Conservation (phyloP, 805 yeast genomes). For the Henningerozyma blattae region DNA sequence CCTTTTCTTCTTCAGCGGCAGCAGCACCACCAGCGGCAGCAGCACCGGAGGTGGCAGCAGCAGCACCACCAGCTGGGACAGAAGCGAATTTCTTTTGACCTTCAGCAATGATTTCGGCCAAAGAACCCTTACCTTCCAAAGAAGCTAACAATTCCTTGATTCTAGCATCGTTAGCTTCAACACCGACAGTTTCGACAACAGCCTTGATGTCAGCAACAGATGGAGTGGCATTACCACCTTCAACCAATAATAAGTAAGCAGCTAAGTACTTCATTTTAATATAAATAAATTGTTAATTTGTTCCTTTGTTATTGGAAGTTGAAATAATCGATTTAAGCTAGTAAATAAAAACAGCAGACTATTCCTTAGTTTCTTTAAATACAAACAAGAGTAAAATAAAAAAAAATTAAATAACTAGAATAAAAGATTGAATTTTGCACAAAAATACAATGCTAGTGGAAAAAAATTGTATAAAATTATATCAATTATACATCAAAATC, state of each 20-base stretch:
- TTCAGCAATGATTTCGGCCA: slow-evolving; percentile 61
- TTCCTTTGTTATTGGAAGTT: slow-evolving; percentile 5
- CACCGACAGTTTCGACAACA: slow-evolving; percentile 64
- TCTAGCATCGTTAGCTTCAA: slow-evolving; percentile 72
- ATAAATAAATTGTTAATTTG: slow-evolving; percentile 5
- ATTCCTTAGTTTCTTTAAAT: slow-evolving; percentile 20
- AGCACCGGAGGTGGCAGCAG: slow-evolving; percentile 2
- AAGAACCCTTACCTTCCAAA: slow-evolving; percentile 57
- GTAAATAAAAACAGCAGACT: slow-evolving; percentile 26
- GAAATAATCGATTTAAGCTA: slow-evolving; percentile 28
- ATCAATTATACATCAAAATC: too few species aligned
- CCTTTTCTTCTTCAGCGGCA: slow-evolving; percentile 38
- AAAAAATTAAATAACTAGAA: slow-evolving; percentile 1
- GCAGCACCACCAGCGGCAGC: slow-evolving; percentile 3
- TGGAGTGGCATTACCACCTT: slow-evolving; percentile 80
- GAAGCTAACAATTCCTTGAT: slow-evolving; percentile 58
- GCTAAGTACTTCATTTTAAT: slow-evolving; percentile 73
- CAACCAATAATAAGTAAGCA: slow-evolving; percentile 81
- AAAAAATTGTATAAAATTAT: too few species aligned
- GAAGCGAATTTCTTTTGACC: slow-evolving; percentile 74
- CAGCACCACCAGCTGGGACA: slow-evolving; percentile 62
- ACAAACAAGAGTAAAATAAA: slow-evolving; percentile 1
- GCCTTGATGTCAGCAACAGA: slow-evolving; percentile 64
- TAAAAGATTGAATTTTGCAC: too few species aligned
- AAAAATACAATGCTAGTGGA: background rate